Conservation (phyloP, 129 eudicot species). For the Artemisia tridentata region DNA sequence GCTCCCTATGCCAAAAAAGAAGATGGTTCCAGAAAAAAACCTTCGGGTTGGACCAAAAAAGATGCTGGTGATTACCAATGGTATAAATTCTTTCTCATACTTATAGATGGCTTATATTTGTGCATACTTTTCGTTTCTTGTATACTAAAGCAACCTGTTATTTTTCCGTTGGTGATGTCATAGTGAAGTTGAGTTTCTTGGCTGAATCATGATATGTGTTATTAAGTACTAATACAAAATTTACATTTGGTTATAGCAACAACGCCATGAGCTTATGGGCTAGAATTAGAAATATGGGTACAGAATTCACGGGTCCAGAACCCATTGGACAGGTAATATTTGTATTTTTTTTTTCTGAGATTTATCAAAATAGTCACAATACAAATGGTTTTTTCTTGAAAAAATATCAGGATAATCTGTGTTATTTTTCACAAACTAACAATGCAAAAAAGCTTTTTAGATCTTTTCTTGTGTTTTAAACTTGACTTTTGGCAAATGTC, state of each 20-base stretch:
- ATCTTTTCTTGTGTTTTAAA: too few relatives aligned
- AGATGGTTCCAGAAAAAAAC: too few relatives aligned
- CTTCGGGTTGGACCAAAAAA: too few relatives aligned
- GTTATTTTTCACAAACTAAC: too few relatives aligned
- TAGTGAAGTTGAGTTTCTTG: too few relatives aligned
- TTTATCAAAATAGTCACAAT: too few relatives aligned
- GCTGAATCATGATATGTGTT: too few relatives aligned
- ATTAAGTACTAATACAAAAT: neutral
- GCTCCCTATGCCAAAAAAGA: slow-evolving; percentile 56
- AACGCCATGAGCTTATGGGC: slow-evolving; percentile 88
- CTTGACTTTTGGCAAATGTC: too few relatives aligned
- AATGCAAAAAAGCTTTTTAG: too few relatives aligned
- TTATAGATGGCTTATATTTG: neutral
- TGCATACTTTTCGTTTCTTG: neutral
- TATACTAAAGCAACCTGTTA: neutral
- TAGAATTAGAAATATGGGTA: slow-evolving; percentile 56
- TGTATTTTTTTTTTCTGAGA: neutral
- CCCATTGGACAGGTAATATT: slow-evolving; percentile 69
- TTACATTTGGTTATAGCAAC: slow-evolving; percentile 49
- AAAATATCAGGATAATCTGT: too few relatives aligned
- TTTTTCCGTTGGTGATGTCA: neutral
- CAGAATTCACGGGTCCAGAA: slow-evolving; percentile 66
- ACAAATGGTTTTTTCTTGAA: too few relatives aligned
- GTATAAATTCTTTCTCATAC: slow-evolving; percentile 34
- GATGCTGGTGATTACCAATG: slow-evolving; percentile 87